Conservation (phyloP, 345 rosid genomes). For the Melaleuca alternifolia region DNA sequence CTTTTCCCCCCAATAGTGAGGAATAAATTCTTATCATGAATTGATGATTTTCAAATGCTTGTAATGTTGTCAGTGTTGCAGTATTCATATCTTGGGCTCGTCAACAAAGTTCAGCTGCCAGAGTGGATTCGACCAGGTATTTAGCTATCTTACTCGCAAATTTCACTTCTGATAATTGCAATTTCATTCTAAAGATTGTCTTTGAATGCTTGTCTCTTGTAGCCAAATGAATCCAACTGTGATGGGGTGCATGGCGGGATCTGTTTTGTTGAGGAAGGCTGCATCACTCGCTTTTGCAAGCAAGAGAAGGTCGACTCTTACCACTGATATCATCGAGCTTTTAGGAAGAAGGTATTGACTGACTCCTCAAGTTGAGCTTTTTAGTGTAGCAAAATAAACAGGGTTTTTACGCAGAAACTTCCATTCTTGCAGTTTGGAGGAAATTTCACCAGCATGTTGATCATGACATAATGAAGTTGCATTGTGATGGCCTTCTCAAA, state of each 20-base stretch:
- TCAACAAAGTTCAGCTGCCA: constrained; percentile 17
- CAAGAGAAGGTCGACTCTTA: constrained; percentile 75
- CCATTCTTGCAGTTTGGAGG: constrained; percentile 6
- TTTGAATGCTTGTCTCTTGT: neutral
- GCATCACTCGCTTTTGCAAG: constrained; percentile 62
- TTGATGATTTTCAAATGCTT: neutral
- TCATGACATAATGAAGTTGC: neutral
- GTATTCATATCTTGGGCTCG: constrained; percentile 86
- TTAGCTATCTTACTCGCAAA: constrained; percentile 8
- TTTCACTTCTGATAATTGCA: neutral
- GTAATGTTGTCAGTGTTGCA: constrained; percentile 49
- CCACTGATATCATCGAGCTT: constrained; percentile 65
- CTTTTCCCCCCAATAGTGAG: neutral
- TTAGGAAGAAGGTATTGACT: constrained; percentile 61
- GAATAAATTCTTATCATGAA: neutral
- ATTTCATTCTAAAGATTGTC: neutral
- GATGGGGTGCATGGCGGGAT: constrained; percentile 86
- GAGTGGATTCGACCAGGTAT: constrained; percentile 20
- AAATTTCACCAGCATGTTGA: constrained; percentile 4
- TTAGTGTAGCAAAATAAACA: neutral
- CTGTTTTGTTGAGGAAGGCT: constrained; percentile 75
- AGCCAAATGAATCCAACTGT: constrained; percentile 51
- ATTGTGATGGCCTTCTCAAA: neutral
- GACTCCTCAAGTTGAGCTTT: neutral
- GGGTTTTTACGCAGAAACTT: neutral